Base-by-base conservation (phyloP, 768 basidiomycete genomes). In the Psilocybe azurescens region DNA sequence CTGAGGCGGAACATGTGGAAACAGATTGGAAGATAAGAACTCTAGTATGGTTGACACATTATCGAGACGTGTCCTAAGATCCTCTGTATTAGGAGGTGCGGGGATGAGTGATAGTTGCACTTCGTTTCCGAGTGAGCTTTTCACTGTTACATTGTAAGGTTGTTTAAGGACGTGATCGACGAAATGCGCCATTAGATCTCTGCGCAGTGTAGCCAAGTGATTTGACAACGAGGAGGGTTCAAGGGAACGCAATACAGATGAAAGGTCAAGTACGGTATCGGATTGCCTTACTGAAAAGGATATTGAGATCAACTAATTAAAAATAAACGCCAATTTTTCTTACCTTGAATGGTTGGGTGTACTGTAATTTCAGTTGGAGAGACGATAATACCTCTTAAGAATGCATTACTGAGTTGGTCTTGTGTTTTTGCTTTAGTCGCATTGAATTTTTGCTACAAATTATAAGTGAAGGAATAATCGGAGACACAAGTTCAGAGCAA, bases 391-490 rank as follows among this genome's bases (percentile, higher is more conserved):
- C 88, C 81, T 67, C 86, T 81, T 20, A 83, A 73, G 68, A 86
- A 93, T 2, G 88, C 89, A 51, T 91, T 86, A 65, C 80, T 84
- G 24, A 94, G 78, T 67, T 91, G 87, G 62, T 93, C 93, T 69
- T 91, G 87, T 6, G 85, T 74, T 39, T 84, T 83, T 58, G 89
- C 86, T 68, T 81, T 80, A 28, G 82, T 72, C 8, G 84, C 81
- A 61, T 80, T 81, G 60, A 86, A 81, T 65, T 78, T 85, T 53
- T 77, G 79, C 92, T 94, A 55, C 6, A 60, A 20, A 18, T 32
- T 5, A n/a, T 56, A 51, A 56, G 33, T 60, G 16, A 56, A 33
- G 7, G 4, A 36, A 58, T 18, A 67, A 16, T 66, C 56, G 54
- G n/a, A 46, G 48, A 44, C 18, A 44, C 18, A 52, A 8, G 1